These are phyloP conservation scores for Pseudocercospora eumusae DNA, from an alignment of 2,329 filamentous ascomycete species.

Conservation along the genomic window DNA sequence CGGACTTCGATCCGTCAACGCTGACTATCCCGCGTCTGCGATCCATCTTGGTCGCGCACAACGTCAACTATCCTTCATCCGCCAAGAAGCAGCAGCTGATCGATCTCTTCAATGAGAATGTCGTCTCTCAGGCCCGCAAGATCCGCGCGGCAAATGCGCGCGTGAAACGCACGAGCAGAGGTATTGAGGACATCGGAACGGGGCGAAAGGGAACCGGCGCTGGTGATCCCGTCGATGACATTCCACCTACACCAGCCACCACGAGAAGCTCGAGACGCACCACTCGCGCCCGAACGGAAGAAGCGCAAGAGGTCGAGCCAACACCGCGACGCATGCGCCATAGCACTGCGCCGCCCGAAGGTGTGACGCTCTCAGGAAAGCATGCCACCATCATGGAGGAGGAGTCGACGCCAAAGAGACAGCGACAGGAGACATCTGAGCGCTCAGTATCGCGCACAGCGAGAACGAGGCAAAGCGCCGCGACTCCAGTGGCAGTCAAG, in stretches of 20 bases:
- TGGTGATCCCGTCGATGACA: slow-evolving; percentile 53
- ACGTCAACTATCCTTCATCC: slow-evolving; percentile 78
- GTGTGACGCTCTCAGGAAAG: slow-evolving; percentile 44
- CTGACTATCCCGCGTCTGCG: slow-evolving; percentile 87
- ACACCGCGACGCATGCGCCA: slow-evolving; percentile 36
- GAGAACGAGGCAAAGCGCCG: slow-evolving; percentile 24
- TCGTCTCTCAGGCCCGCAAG: slow-evolving; percentile 75
- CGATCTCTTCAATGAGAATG: slow-evolving; percentile 75
- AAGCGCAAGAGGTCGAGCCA: slow-evolving; percentile 39
- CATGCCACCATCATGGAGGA: slow-evolving; percentile 44
- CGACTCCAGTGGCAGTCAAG: slow-evolving; percentile 35
- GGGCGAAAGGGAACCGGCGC: slow-evolving; percentile 57
- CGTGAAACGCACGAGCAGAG: slow-evolving; percentile 82
- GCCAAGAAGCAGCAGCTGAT: slow-evolving; percentile 91
- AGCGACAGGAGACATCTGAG: slow-evolving; percentile 27
- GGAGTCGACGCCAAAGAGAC: slow-evolving; percentile 53
- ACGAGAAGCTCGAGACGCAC: slow-evolving; percentile 35
- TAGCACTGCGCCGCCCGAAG: slow-evolving; percentile 39
- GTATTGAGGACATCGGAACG: slow-evolving; percentile 69
- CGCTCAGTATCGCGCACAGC: slow-evolving; percentile 26
- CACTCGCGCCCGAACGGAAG: slow-evolving; percentile 43
- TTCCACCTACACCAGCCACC: slow-evolving; percentile 45
- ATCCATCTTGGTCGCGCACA: slow-evolving; percentile 86
- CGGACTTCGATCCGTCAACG: slow-evolving; percentile 78
- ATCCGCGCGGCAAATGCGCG: slow-evolving; percentile 73